phyloP scores from a whole-genome alignment of 441 rosid species.

The Cnidoscolus chayamansa region DNA sequence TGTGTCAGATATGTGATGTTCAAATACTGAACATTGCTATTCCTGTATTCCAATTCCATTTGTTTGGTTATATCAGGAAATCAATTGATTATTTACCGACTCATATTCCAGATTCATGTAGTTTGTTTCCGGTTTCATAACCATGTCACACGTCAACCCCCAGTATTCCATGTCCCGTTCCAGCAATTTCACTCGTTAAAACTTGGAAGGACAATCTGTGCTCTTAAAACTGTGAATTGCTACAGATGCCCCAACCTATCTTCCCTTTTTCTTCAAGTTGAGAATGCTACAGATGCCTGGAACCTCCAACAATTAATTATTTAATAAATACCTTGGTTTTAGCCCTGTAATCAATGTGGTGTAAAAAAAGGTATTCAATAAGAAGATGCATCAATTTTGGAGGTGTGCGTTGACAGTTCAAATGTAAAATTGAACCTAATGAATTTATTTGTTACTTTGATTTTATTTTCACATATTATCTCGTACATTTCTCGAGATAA shows the following conservation, averaged over 20 bases:
- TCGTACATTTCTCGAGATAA: no score
- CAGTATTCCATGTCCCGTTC: constrained; percentile 72
- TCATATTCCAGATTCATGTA: constrained; percentile 43
- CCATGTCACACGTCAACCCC: constrained; percentile 58
- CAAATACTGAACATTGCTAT: constrained; percentile 51
- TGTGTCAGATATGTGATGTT: constrained; percentile 69
- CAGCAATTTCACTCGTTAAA: constrained; percentile 38
- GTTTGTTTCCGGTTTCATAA: constrained; percentile 53
- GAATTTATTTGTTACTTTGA: no score
- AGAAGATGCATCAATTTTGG: no score
- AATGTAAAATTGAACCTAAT: no score
- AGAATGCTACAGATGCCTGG: constrained; percentile 40
- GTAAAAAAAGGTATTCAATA: no score
- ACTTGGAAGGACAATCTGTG: no score
- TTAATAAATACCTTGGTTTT: constrained; percentile 67
- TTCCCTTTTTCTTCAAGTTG: neutral
- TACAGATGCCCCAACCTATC: neutral
- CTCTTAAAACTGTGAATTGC: neutral
- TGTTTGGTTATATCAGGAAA: constrained; percentile 44
- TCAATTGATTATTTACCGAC: constrained; percentile 45
- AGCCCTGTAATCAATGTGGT: no score
- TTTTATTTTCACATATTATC: no score
- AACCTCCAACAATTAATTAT: no score
- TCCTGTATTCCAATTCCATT: constrained; percentile 38
- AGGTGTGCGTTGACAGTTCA: no score